These are phyloP conservation scores for Phialophora macrospora DNA, from an alignment of 2,329 filamentous ascomycete species.

Conservation along the genomic window DNA sequence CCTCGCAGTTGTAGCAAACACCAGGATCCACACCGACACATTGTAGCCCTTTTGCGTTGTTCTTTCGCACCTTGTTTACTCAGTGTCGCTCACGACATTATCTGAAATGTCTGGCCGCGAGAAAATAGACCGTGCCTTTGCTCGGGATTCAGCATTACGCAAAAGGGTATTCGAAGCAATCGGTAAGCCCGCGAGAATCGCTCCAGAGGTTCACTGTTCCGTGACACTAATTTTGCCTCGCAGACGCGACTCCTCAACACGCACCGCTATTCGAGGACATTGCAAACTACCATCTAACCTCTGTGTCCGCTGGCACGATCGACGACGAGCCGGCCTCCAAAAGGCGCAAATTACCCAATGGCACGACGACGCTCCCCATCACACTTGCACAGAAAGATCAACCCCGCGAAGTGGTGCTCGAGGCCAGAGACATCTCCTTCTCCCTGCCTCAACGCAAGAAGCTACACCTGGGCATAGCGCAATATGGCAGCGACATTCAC, in stretches of 20 bases:
- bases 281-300: conserved; percentile 51
- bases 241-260: conserved; percentile 29
- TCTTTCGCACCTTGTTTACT: background rate
- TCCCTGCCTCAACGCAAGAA: conserved; percentile 68
- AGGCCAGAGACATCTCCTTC: conserved; percentile 63
- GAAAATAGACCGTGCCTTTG: conserved; percentile 31
- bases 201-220: background rate
- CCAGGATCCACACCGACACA: background rate
- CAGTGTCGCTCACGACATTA: background rate
- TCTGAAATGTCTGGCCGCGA: conserved; percentile 16
- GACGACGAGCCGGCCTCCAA: conserved; percentile 48
- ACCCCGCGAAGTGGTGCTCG: conserved; percentile 44
- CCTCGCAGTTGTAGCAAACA: background rate
- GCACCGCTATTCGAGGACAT: conserved; percentile 56
- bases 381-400: conserved; percentile 37
- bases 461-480: conserved; percentile 63
- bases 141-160: conserved; percentile 16
- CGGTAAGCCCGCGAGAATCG: conserved; percentile 14
- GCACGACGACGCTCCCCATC: conserved; percentile 25
- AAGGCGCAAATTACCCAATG: conserved; percentile 57
- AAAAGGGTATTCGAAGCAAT: conserved; percentile 35
- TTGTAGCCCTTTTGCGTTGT: background rate
- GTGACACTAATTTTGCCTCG: conserved; percentile 5
- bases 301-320: conserved; percentile 24
- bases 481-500: conserved; percentile 39